Base-by-base conservation (phyloP, 2,329 filamentous ascomycete species). In the Volutella citrinella region DNA sequence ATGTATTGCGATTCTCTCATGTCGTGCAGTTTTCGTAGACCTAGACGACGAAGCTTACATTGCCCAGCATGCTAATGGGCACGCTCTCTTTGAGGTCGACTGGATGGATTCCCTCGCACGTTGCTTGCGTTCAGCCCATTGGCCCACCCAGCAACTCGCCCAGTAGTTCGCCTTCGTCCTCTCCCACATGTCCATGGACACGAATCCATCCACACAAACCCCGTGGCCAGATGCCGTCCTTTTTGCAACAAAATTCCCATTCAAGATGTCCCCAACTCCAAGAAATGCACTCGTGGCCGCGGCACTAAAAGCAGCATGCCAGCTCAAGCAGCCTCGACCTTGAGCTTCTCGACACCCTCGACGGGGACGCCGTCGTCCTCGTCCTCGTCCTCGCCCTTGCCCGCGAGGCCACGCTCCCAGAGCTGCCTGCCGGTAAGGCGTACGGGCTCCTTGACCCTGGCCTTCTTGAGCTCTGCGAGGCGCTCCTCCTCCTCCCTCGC, bases 401-500 rank as follows among this genome's bases (percentile, higher is more conserved):
- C 72, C 31, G 66, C 84, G 52, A 90, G 61, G 18, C 86, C 86
- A 31, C 73, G 74, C 69, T 90, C 84, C 84, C 86, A 91, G 22
- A 91, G 68, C 56, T 91, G 83, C 54, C 69, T 81, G 13, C 86
- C 87, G 2, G 85, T 82, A 47, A 90, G 63, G 55, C 73, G 82
- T 23, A 82, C 76, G 12, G 86, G 79, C 41, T 87, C 86, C 70
- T 87, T 93, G 40, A 80, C 72, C 53, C 71, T 83, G 13, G 81
- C 79, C 67, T 87, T 84, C 65, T 87, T 89, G 65, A 87, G 78
- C 65, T 95, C 90, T 30, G 90, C 88, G 20, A 81, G 70, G 45
- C 86, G 78, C 50, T 91, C 86, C 46, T 91, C 87, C 60, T 86
- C 84, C 51, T 82, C 76, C 48, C 65, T 73, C 49, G 67, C 63